These are phyloP conservation scores for Thelonectria olida DNA, from an alignment of 2,329 filamentous ascomycete genomes.

Conservation along the genomic window DNA sequence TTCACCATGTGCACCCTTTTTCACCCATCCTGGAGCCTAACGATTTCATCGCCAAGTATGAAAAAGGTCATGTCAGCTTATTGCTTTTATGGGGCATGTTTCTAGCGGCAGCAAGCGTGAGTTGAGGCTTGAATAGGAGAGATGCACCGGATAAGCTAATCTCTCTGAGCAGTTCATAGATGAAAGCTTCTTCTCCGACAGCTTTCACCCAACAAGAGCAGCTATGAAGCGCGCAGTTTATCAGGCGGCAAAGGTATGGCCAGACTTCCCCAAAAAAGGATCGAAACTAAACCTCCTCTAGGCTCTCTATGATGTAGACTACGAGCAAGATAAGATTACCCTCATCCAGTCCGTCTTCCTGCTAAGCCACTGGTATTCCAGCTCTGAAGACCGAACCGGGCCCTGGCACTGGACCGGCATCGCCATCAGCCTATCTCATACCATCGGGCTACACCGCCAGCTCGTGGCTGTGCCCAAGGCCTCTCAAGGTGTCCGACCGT, in stretches of 20 bases:
- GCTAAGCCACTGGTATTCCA: not conserved
- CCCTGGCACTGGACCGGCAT: slow-evolving; percentile 2
- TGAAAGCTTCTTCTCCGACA: not conserved
- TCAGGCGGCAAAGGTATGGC: slow-evolving; percentile 21
- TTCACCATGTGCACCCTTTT: slow-evolving; percentile 38
- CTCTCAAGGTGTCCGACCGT: not conserved
- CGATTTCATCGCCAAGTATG: slow-evolving; percentile 28
- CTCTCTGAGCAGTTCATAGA: slow-evolving; percentile 17
- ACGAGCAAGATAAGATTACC: not conserved
- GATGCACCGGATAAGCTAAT: not conserved
- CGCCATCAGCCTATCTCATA: not conserved
- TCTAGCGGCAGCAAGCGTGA: slow-evolving; percentile 41
- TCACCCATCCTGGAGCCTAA: slow-evolving; percentile 33
- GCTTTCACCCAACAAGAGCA: slow-evolving; percentile 3
- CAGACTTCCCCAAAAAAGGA: not conserved
- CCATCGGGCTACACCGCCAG: not conserved
- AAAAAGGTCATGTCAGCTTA: slow-evolving; percentile 25
- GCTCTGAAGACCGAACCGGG: not conserved
- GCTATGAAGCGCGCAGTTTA: slow-evolving; percentile 25
- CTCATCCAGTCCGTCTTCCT: not conserved
- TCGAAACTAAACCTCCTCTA: slow-evolving; percentile 4
- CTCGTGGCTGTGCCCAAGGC: not conserved
- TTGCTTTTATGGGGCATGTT: slow-evolving; percentile 44
- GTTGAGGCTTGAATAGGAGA: slow-evolving; percentile 20
- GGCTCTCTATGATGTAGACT: not conserved